phyloP scores from a whole-genome alignment of 352 stramenopile genomes.

The Phytophthora pseudosyringae region DNA sequence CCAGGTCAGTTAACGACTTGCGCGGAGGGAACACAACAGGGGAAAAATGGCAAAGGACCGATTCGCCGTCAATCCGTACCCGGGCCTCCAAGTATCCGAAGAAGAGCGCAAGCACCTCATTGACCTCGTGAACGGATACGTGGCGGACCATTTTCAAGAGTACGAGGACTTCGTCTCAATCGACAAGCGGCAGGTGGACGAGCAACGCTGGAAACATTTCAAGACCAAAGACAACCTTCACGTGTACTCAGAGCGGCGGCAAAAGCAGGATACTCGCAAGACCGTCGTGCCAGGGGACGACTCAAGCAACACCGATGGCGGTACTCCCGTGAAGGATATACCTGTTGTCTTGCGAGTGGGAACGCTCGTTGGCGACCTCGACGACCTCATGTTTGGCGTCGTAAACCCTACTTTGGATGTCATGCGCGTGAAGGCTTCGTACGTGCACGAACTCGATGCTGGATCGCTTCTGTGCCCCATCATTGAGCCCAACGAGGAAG shows the following conservation, averaged over 20 bases:
- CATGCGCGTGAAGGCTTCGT: conserved; percentile 40
- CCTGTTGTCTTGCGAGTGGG: conserved; percentile 29
- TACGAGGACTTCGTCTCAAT: conserved; percentile 31
- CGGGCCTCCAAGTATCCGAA: conserved; percentile 19
- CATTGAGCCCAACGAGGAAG: conserved; percentile 32
- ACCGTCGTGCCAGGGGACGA: not conserved
- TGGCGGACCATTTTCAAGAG: conserved; percentile 26
- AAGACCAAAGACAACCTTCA: conserved; percentile 33
- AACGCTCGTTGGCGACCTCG: conserved; percentile 34
- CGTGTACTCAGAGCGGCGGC: conserved; percentile 19
- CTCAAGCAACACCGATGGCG: not conserved
- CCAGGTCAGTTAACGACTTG: conserved; percentile 12
- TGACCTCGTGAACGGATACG: conserved; percentile 20
- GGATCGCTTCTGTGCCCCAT: conserved; percentile 31
- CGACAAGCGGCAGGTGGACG: conserved; percentile 27
- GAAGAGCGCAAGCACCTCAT: conserved; percentile 24
- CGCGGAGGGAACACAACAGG: not conserved
- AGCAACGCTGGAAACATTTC: conserved; percentile 30
- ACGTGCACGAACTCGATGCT: conserved; percentile 35
- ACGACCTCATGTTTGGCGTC: conserved; percentile 48
- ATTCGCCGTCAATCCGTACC: conserved; percentile 27
- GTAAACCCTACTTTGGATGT: conserved; percentile 38
- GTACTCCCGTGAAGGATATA: conserved; percentile 3
- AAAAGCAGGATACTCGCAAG: conserved; percentile 1
- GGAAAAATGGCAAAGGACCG: conserved; percentile 24